These are phyloP conservation scores for Exophiala aquamarina DNA, from an alignment of 2,329 filamentous ascomycete genomes.

Conservation along the genomic window DNA sequence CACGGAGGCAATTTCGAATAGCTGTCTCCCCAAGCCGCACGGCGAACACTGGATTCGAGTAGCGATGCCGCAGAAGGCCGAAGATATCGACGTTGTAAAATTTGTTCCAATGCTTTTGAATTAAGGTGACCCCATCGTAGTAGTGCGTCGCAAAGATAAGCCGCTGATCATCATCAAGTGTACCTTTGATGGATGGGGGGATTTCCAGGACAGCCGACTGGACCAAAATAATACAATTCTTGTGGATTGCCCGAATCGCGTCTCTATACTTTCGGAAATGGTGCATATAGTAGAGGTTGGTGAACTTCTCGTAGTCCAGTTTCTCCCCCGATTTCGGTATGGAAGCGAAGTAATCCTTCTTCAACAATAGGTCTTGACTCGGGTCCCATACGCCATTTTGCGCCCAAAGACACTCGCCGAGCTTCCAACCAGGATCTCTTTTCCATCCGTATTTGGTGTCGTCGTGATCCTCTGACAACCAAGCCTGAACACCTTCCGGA, in stretches of 20 bases:
- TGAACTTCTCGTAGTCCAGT: constrained; percentile 82
- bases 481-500: constrained; percentile 79
- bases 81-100: constrained; percentile 97
- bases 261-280: constrained; percentile 76
- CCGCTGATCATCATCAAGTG: constrained; percentile 80
- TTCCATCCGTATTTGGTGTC: constrained; percentile 89
- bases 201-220: constrained; percentile 91
- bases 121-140: constrained; percentile 92
- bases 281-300: constrained; percentile 86
- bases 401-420: constrained; percentile 96
- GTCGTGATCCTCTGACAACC: constrained; percentile 80
- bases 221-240: constrained; percentile 81
- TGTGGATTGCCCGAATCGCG: constrained; percentile 72
- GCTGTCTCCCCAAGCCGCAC: constrained; percentile 91
- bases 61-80: constrained; percentile 84
- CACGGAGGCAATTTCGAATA: constrained; percentile 87
- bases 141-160: constrained; percentile 95
- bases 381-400: constrained; percentile 96
- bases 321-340: constrained; percentile 71
- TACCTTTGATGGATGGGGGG: constrained; percentile 83
- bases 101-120: constrained; percentile 99
- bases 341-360: constrained; percentile 84
- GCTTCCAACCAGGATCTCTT: constrained; percentile 80
- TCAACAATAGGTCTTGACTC: constrained; percentile 70
- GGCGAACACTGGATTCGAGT: constrained; percentile 84